These are phyloP conservation scores for Fagus sylvatica DNA, from an alignment of 306 rosid genomes.

Conservation along the genomic window DNA sequence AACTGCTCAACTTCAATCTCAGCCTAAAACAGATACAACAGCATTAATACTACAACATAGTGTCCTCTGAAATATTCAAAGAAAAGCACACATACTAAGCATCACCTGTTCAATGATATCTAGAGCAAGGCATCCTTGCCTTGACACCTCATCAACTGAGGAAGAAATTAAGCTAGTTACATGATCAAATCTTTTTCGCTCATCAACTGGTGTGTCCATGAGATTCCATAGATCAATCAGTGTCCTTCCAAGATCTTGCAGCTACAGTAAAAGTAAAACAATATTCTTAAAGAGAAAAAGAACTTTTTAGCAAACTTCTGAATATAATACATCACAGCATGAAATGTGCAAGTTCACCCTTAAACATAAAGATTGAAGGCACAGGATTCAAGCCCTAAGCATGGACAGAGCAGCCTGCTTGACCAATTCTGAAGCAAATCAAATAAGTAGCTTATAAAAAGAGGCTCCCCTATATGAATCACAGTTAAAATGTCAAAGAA, in stretches of 20 bases:
- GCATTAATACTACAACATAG: slow-evolving; percentile 4
- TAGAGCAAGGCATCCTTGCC: slow-evolving; percentile 63
- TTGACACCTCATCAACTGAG: slow-evolving; percentile 65
- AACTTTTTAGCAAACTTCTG: neutral
- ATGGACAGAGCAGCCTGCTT: neutral
- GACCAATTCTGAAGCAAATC: too few relatives aligned
- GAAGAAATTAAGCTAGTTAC: slow-evolving; percentile 56
- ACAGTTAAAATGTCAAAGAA: too few relatives aligned
- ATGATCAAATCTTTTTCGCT: slow-evolving; percentile 62
- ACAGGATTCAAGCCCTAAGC: neutral
- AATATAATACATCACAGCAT: neutral
- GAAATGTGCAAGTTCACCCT: neutral
- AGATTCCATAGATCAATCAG: slow-evolving; percentile 78
- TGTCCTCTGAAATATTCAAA: neutral
- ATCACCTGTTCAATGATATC: slow-evolving; percentile 76
- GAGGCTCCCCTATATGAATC: too few relatives aligned
- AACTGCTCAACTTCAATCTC: slow-evolving; percentile 70
- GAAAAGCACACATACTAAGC: slow-evolving; percentile 11
- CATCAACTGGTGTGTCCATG: slow-evolving; percentile 67
- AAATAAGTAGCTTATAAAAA: too few relatives aligned
- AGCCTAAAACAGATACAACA: slow-evolving; percentile 33
- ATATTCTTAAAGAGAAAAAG: slow-evolving; percentile 10
- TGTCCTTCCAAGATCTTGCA: slow-evolving; percentile 57
- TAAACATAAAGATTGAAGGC: neutral
- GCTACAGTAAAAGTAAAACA: slow-evolving; percentile 37